Evolutionary conservation across 176 grass and related monocot species (phyloP), one percentile per base, ranked within the genome.

Genomic region (Tillandsia fasciculata): DNA sequence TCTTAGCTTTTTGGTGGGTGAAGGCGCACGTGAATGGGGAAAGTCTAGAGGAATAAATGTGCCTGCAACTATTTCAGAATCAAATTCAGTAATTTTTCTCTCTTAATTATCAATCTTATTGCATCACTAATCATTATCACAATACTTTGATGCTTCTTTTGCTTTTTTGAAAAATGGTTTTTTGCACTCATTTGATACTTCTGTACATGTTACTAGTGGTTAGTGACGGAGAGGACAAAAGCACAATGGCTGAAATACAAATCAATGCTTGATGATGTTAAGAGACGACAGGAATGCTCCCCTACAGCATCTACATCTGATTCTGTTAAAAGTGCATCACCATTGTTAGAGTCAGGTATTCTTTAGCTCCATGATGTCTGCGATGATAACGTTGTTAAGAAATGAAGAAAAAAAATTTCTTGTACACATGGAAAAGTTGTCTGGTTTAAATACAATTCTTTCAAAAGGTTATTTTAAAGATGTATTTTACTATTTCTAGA

Each of bases 1-100:
- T 14, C 15, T 73, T 80, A 97, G 93, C 83, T 97, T 97, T 84
- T 90, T 97, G 79, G 93, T 85, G 18, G 86, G 89, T 50, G 83
- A 92, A 66, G 93, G 93, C 50, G 93, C 93, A 67, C 33, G 69
- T 75, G 65, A 77, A 72, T 97, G 89, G 86, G 93, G 83, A 70
- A 87, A 85, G 69, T 85, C 76, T 49, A 97, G 79, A 80, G 93
- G 93, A 26, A 67, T 97, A 8, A 77, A 80, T 72, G 28, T 83
- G 73, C 53, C 76, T 50, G 74, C 49, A 66, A 71, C 76, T 22
- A 50, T 83, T 79, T 68, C 58, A 11, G 86, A 87, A 72, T 65
- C 72, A 74, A 76, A 85, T 70, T 82, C 22, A 77, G 93, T 97
- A 82, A 74, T 68, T 17, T 58, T 49, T 17, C 12, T 5, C 10